Base-by-base conservation (phyloP, 305 asterid genomes). In the Withania somnifera region DNA sequence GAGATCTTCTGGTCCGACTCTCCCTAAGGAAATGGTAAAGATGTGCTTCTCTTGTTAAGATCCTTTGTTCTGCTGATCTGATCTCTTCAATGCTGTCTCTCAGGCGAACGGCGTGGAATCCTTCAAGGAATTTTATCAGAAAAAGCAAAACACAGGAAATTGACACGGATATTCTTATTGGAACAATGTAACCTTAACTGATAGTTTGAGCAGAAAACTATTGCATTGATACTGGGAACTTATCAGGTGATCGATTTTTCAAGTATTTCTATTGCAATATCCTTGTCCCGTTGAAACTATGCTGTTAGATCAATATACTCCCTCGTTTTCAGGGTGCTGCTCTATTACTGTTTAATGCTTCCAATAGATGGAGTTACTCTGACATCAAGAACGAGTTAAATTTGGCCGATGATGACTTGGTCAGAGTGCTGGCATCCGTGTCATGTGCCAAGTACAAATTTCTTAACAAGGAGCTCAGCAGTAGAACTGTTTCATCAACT, bases 371-470 rank as follows among this genome's bases (percentile, higher is more conserved):
- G 88, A 89, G 91, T 53, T 89, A 87, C 80, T 63, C 83, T 14
- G 91, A 90, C 20, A 88, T 92, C 81, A 85, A 69, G 82, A 63
- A 68, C 40, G 90, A 88, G 54, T 81, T 90, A 78, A 89, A 91
- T 42, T 79, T 92, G 86, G 86, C 67, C 0, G 95, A 91, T 56
- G 90, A 91, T 6, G 93, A 91, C 77, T 22, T 92, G 30, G 82
- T 85, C 52, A 87, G 95, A 85, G 38, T 88, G 71, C 90, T 91
- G 22, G 88, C 85, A 6, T 91, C 94, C 1, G 89, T 90, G 53
- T 87, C 94, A 17, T 90, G 97, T 22, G 91, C 92, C 40, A 90
- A 86, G 83, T 89, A 89, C 85, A 91, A 92, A 79, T 87, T 91
- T 73, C 86, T 90, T 10, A 87, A 2, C 36, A 92, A 92, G 86